Evolutionary conservation across 306 rosid species (phyloP).

Genomic region (Vigna angularis): DNA sequence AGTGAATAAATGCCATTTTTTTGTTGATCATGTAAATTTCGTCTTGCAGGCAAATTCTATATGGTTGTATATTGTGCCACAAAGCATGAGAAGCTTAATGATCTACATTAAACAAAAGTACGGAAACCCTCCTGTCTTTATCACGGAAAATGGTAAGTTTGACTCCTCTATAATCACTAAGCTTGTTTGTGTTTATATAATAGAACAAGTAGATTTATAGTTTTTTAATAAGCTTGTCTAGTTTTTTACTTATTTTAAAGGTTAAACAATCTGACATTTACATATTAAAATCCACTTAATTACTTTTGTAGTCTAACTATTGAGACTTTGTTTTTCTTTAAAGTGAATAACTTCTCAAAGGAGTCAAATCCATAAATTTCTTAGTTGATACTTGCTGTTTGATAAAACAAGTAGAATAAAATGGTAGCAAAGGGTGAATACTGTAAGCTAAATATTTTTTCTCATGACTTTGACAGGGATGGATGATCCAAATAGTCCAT

Average conservation of each 20-base stretch:
- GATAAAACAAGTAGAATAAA: constrained; percentile 1
- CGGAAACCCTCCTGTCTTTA: constrained; percentile 75
- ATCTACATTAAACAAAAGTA: constrained; percentile 80
- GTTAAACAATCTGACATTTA: too few relatives aligned
- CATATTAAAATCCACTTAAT: neutral
- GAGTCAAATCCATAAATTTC: constrained; percentile 1
- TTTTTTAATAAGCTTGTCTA: too few relatives aligned
- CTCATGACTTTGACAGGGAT: constrained; percentile 63
- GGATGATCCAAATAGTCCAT: constrained; percentile 79
- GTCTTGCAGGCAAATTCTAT: constrained; percentile 85
- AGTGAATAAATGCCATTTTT: neutral
- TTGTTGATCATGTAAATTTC: constrained; percentile 17
- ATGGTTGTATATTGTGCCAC: constrained; percentile 93
- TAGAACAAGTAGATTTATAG: too few relatives aligned
- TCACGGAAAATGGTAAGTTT: constrained; percentile 88
- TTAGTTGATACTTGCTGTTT: neutral
- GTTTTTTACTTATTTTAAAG: too few relatives aligned
- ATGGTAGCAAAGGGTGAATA: neutral
- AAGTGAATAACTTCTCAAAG: neutral
- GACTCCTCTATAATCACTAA: neutral
- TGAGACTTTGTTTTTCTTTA: neutral
- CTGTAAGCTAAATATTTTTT: constrained; percentile 34
- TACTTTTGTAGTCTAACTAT: neutral
- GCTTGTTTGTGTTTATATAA: neutral
- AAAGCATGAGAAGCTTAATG: constrained; percentile 85